These are phyloP conservation scores for Rosellinia necatrix DNA, from an alignment of 2,329 filamentous ascomycete genomes.

Conservation along the genomic window DNA sequence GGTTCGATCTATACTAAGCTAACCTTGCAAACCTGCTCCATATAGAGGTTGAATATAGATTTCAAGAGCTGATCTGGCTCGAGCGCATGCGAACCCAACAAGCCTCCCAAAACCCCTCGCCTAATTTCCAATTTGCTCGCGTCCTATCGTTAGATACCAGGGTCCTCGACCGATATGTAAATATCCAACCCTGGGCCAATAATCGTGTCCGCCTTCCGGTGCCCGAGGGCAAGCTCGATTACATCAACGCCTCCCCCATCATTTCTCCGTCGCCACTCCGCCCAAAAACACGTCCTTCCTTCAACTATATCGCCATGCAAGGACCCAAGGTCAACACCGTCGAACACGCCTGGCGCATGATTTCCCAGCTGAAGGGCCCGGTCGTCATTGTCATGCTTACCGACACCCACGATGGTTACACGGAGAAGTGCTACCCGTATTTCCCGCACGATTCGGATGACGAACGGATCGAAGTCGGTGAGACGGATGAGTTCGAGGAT, in stretches of 20 bases:
- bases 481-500: constrained; percentile 66
- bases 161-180: constrained; percentile 80
- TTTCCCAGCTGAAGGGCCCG: constrained; percentile 74
- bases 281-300: constrained; percentile 43
- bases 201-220: constrained; percentile 84
- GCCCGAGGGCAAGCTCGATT: constrained; percentile 72
- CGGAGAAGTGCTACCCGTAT: constrained; percentile 88
- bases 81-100: constrained; percentile 55
- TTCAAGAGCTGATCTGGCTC: constrained; percentile 57
- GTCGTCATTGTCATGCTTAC: constrained; percentile 95
- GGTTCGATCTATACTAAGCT: neutral
- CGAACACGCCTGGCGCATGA: constrained; percentile 93
- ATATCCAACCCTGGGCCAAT: constrained; percentile 87
- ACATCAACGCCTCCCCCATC: constrained; percentile 82
- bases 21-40: neutral
- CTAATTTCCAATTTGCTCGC: constrained; percentile 51
- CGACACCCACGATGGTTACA: constrained; percentile 76
- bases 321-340: constrained; percentile 79
- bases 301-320: constrained; percentile 88
- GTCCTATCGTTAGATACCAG: constrained; percentile 60
- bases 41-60: constrained; percentile 56
- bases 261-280: constrained; percentile 53
- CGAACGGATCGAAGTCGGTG: constrained; percentile 62
- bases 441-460: constrained; percentile 68
- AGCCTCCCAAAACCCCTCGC: constrained; percentile 45